Evolutionary conservation across 78 protist species (phyloP), one percentile per base, ranked within the genome.

Genomic region (Pigoraptor vietnamica): DNA sequence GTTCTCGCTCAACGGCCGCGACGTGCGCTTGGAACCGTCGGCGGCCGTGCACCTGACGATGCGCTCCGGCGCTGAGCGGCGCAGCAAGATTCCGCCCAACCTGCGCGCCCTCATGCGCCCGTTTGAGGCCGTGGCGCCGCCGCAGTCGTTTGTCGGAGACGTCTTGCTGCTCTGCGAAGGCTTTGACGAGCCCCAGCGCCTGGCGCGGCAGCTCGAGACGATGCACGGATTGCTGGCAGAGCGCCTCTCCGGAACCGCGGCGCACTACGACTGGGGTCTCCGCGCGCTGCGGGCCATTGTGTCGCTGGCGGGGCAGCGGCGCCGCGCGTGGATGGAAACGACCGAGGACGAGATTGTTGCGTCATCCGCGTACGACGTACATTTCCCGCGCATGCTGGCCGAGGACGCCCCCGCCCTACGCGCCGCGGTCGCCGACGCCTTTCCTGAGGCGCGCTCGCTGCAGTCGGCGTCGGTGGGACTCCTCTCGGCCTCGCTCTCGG

Each of bases 61-160:
- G 98, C 96, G 96, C 89, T 98, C 99, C 23, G 97, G 98, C 1
- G 95, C 95, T 40, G 96, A 96, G 0, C 96, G 98, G 0, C 93
- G 98, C 29, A 40, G 96, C 14, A 94, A 94, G 88, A 89, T 94
- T 38, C 96, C 97, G 2, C 67, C 93, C 89, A 93, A 94, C 91
- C 90, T 95, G 40, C 94, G 96, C 92, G 97, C 94, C 0, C 93
- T 95, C 48, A 94, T 97, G 89, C 98, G 99, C 39, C 92, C 96
- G 23, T 95, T 97, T 87, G 98, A 98, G 14, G 95, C 95, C 97
- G 96, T 97, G 94, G 95, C 92, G 14, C 98, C 98, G 9, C 97
- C 96, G 39, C 95, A 94, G 35, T 95, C 95, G 34, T 84, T 93
- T 35, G 96, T 97, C 82, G 97, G 93, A 34, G 96, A 97, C 92